These are phyloP conservation scores for Grosmannia penicillata DNA, from an alignment of 2,329 filamentous ascomycete genomes.

Conservation along the genomic window DNA sequence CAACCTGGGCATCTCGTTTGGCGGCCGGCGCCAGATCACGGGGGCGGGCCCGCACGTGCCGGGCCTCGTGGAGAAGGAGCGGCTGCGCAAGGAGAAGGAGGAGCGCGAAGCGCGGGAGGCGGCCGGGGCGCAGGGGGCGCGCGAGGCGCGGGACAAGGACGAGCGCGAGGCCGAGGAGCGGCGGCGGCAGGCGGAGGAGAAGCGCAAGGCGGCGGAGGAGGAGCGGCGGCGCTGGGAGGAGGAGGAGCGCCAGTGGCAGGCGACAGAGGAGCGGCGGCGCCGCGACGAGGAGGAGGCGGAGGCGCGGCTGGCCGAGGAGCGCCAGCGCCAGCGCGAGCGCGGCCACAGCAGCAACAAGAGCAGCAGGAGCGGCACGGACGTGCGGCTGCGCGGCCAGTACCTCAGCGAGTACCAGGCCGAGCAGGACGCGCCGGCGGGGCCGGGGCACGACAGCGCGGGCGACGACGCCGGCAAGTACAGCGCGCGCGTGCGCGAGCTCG, in stretches of 20 bases:
- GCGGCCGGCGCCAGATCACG: conserved; percentile 83
- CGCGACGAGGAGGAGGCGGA: conserved; percentile 53
- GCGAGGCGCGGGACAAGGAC: too few species aligned
- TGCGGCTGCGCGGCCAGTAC: conserved; percentile 65
- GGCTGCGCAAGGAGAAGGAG: conserved; percentile 38
- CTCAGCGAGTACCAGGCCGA: conserved; percentile 76
- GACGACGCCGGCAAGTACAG: conserved; percentile 36
- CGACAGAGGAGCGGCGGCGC: conserved; percentile 49
- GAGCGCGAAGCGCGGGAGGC: conserved; percentile 42
- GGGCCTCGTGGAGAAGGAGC: conserved; percentile 72
- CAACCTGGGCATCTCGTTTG: conserved; percentile 87
- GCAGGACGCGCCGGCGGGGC: conserved; percentile 27
- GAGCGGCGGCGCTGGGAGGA: conserved; percentile 60
- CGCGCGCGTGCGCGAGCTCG: conserved; percentile 63
- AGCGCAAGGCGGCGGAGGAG: conserved; percentile 38
- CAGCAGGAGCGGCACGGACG: conserved; percentile 34
- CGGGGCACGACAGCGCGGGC: conserved; percentile 14
- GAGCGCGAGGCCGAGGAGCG: conserved; percentile 44
- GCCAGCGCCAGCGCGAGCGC: conserved; percentile 52
- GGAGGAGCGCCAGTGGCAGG: conserved; percentile 60
- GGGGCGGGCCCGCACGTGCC: conserved; percentile 66
- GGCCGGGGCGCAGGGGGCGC: conserved; percentile 40
- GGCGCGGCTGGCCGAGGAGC: conserved; percentile 57
- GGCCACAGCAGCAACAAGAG: conserved; percentile 37
- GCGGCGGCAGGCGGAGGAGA: conserved; percentile 43